phyloP scores from a whole-genome alignment of 176 grass and related monocot genomes.

The Cymbopogon citratus region DNA sequence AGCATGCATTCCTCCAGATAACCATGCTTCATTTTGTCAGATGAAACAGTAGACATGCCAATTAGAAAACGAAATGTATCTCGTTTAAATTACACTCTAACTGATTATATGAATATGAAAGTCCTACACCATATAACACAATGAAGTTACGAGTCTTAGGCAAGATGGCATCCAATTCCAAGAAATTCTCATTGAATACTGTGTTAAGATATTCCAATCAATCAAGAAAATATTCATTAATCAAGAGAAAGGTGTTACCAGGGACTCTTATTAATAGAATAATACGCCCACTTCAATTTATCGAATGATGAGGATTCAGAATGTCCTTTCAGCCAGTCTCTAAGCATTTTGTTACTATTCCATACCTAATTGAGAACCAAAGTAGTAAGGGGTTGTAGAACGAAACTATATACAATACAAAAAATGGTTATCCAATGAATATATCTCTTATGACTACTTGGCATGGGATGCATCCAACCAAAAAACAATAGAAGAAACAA shows the following conservation, averaged over 20 bases:
- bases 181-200: background rate
- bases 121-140: background rate
- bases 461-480: background rate
- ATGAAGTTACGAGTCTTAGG: background rate
- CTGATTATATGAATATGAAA: constrained; percentile 2
- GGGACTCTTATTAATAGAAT: constrained; percentile 92
- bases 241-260: constrained; percentile 58
- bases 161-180: background rate
- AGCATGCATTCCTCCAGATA: background rate
- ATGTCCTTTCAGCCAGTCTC: constrained; percentile 75
- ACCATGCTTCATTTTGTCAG: background rate
- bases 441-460: constrained; percentile 7
- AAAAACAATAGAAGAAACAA: constrained; percentile 21
- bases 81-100: background rate
- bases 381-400: constrained; percentile 32
- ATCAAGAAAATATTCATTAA: constrained; percentile 1
- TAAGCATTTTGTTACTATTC: constrained; percentile 60
- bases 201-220: constrained; percentile 12
- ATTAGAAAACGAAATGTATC: background rate
- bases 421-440: constrained; percentile 14
- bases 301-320: constrained; percentile 60
- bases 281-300: constrained; percentile 84
- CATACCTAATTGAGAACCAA: constrained; percentile 54
- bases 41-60: background rate
- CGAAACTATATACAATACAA: background rate